A percentile compares a stretch with the other conserved stretches of the same genome.
These are phyloP conservation scores for Blastobotrys indianensis DNA, from an alignment of 1,139 yeast genomes.

Conservation along the genomic window DNA sequence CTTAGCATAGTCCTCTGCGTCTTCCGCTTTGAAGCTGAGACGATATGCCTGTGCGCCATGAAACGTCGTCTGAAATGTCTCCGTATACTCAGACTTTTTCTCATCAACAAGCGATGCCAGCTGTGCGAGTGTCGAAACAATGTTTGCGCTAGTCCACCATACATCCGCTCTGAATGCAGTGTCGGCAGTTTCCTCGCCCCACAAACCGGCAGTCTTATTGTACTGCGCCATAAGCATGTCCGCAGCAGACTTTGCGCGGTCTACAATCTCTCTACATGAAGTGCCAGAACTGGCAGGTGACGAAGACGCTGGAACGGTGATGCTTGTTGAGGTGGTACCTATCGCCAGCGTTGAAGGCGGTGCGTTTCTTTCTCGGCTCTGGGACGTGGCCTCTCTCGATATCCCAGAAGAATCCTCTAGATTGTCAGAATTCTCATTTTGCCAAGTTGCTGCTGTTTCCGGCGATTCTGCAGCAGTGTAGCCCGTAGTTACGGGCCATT, in stretches of 20 bases:
- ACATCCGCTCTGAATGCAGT: slow-evolving; percentile 4
- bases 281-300: too few species aligned
- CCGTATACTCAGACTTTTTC: neutral
- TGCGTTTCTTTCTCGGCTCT: too few species aligned
- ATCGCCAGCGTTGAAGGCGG: too few species aligned
- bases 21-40: slow-evolving; percentile 2
- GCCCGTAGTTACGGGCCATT: too few species aligned
- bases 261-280: neutral
- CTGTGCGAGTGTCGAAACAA: slow-evolving; percentile 3
- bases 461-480: too few species aligned
- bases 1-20: neutral
- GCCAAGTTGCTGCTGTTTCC: too few species aligned
- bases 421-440: too few species aligned
- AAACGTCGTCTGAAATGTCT: slow-evolving; percentile 7
- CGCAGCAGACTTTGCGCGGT: slow-evolving; percentile 4
- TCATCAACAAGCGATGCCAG: slow-evolving; percentile 3
- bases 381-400: too few species aligned
- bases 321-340: too few species aligned
- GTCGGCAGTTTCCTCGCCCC: slow-evolving; percentile 7
- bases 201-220: slow-evolving; percentile 5
- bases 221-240: slow-evolving; percentile 8
- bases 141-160: slow-evolving; percentile 12
- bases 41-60: slow-evolving; percentile 7
- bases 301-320: too few species aligned
- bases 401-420: too few species aligned